phyloP scores from a whole-genome alignment of 2,329 filamentous ascomycete species.

The Cercospora berteroae region DNA sequence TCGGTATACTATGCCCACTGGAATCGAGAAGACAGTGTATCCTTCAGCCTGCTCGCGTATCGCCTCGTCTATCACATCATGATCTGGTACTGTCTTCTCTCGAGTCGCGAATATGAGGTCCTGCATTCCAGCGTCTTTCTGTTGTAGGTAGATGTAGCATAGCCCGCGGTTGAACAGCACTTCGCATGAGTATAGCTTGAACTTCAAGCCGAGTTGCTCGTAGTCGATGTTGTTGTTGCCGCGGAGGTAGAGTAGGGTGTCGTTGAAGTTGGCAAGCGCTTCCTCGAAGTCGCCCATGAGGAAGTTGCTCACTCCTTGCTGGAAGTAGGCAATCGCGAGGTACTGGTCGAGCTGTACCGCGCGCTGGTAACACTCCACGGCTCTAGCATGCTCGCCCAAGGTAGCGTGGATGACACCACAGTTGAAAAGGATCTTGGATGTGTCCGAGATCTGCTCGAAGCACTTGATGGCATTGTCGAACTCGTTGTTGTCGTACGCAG shows the following conservation, averaged over 20 bases:
- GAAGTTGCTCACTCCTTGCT: conserved; percentile 97
- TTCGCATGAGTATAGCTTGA: conserved; percentile 96
- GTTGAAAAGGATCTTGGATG: conserved; percentile 97
- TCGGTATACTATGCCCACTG: conserved; percentile 89
- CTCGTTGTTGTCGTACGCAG: conserved; percentile 93
- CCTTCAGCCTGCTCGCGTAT: conserved; percentile 93
- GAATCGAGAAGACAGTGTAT: conserved; percentile 98
- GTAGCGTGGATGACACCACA: conserved; percentile 97
- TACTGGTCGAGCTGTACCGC: conserved; percentile 90
- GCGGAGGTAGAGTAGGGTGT: conserved; percentile 88
- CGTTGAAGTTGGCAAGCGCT: conserved; percentile 96
- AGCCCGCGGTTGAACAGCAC: conserved; percentile 95
- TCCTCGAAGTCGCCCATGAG: conserved; percentile 95
- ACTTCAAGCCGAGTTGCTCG: conserved; percentile 88
- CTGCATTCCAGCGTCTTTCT: conserved; percentile 85
- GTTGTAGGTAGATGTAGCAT: conserved; percentile 95
- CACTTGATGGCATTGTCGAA: conserved; percentile 83
- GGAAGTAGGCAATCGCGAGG: conserved; percentile 95
- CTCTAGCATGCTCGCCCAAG: conserved; percentile 90
- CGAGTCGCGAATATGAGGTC: conserved; percentile 88
- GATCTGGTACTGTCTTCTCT: conserved; percentile 93
- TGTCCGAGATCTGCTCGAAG: conserved; percentile 87
- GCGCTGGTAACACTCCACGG: conserved; percentile 91
- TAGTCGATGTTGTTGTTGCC: conserved; percentile 98
- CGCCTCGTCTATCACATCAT: conserved; percentile 97